phyloP scores from a whole-genome alignment of 2,329 filamentous ascomycete genomes.

The Dryadomyces sulphureus region DNA sequence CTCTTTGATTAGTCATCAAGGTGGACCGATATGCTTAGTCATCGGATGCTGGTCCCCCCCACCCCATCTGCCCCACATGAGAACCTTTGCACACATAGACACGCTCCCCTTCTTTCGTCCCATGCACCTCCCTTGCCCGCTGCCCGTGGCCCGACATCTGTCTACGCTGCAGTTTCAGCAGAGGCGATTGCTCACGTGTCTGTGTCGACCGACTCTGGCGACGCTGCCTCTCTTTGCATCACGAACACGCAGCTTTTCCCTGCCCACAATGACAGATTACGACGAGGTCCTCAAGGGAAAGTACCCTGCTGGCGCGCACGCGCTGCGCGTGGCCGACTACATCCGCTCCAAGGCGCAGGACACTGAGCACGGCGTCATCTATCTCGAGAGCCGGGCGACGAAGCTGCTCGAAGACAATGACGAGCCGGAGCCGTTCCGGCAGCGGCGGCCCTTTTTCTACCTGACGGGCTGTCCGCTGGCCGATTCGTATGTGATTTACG shows the following conservation, averaged over 20 bases:
- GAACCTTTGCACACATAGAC: too few relatives aligned
- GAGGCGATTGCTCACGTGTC: background rate
- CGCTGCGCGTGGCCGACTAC: conserved; percentile 65
- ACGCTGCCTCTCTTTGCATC: too few relatives aligned
- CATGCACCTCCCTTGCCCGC: background rate
- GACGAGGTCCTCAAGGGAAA: conserved; percentile 42
- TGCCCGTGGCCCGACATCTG: too few relatives aligned
- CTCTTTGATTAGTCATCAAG: too few relatives aligned
- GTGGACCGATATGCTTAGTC: too few relatives aligned
- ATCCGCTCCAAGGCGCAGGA: conserved; percentile 50
- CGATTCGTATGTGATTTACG: conserved; percentile 69
- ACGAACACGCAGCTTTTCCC: too few relatives aligned
- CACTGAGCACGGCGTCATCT: conserved; percentile 54
- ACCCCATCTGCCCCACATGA: too few relatives aligned
- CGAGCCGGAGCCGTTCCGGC: conserved; percentile 65
- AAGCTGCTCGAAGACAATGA: conserved; percentile 83
- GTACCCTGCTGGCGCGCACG: conserved; percentile 78
- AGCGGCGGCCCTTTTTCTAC: conserved; percentile 91
- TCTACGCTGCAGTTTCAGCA: too few relatives aligned
- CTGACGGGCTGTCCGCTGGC: conserved; percentile 70
- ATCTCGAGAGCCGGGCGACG: conserved; percentile 73
- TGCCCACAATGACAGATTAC: conserved; percentile 8
- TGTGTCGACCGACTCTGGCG: background rate
- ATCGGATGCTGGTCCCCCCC: too few relatives aligned
- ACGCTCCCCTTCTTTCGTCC: background rate